Base-by-base conservation (phyloP, 345 rosid species). In the Lepidium africanum region DNA sequence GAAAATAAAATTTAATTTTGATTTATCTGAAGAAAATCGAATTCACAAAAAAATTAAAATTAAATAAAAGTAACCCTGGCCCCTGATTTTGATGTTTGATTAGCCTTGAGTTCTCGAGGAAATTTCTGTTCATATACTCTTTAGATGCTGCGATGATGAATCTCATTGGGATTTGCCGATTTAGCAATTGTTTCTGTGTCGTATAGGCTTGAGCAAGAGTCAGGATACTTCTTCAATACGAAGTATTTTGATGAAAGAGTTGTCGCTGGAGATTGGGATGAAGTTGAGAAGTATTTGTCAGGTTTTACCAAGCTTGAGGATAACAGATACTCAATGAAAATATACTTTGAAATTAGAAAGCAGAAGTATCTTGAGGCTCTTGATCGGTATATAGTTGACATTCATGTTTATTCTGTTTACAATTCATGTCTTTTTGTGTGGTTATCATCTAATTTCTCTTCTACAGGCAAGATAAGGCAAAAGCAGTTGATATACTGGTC, bases 291-390 rank as follows among this genome's bases (percentile, higher is more conserved):
- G 7, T 91, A 91, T 70, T 71, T 91, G 35, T 83, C 85, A 47
- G 96, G 95, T 5, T 90, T 84, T 73, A 90, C 97, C 4, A 90
- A 86, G 81, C 83, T 87, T 30, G 97, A 90, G 43, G 97, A 90
- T 61, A 90, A 90, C 67, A 79, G 89, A 57, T 88, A 86, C 67
- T 90, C 97, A 0, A 90, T 81, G 92, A 87, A 87, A 82, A 86
- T 87, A 3, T 87, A 87, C 87, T 90, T 90, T 68, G 95, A 90
- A 75, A 90, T 90, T 42, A 79, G 97, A 81, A 89, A 89, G 84
- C 96, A 89, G 80, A 87, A 89, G 82, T 89, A 89, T 78, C 77
- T 90, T 16, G 97, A 90, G 79, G 90, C 94, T 52, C 89, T 90
- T 27, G 97, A 90, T 74, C 76, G 81, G 97, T 86, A 63, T 60